Percentiles rank a stretch among this genome's conserved stretches.
These are phyloP conservation scores for Mrakia hoshinonis DNA, from an alignment of 768 basidiomycete genomes.

Conservation along the genomic window DNA sequence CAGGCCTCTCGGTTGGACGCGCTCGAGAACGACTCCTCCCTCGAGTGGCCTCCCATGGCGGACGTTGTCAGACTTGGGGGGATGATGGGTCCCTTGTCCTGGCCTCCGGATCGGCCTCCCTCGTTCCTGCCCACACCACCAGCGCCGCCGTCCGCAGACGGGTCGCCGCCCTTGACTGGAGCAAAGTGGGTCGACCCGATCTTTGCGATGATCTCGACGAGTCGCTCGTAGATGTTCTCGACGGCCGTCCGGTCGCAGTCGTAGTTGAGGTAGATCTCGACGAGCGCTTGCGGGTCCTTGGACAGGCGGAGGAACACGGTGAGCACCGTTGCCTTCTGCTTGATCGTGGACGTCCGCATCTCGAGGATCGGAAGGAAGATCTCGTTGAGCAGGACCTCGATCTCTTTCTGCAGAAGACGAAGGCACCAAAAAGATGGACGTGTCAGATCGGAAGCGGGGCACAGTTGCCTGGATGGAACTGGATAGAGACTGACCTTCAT, in stretches of 20 bases:
- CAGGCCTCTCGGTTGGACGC: slow-evolving; percentile 48
- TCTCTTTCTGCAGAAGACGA: slow-evolving; percentile 69
- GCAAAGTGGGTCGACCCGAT: slow-evolving; percentile 56
- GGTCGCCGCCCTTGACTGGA: slow-evolving; percentile 27
- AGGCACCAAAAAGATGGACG: neutral
- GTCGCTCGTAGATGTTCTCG: slow-evolving; percentile 96
- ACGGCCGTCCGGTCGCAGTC: slow-evolving; percentile 91
- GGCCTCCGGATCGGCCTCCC: slow-evolving; percentile 7
- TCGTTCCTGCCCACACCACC: slow-evolving; percentile 29
- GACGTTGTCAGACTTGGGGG: slow-evolving; percentile 61
- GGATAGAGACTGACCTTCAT: slow-evolving; percentile 59
- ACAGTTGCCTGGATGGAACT: neutral
- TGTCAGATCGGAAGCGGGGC: neutral
- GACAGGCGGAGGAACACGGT: slow-evolving; percentile 75
- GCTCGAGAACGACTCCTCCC: neutral
- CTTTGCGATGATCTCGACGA: slow-evolving; percentile 94
- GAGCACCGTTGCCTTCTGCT: slow-evolving; percentile 87
- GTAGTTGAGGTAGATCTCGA: slow-evolving; percentile 97
- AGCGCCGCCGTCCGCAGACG: neutral
- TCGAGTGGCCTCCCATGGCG: slow-evolving; percentile 31
- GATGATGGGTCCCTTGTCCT: slow-evolving; percentile 40
- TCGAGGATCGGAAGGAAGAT: slow-evolving; percentile 97
- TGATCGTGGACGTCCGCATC: slow-evolving; percentile 90
- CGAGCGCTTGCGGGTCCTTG: slow-evolving; percentile 92
- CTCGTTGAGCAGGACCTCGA: slow-evolving; percentile 94